Base-by-base conservation (phyloP, 805 yeast species). In the Cyberlindnera mississippiensis region DNA sequence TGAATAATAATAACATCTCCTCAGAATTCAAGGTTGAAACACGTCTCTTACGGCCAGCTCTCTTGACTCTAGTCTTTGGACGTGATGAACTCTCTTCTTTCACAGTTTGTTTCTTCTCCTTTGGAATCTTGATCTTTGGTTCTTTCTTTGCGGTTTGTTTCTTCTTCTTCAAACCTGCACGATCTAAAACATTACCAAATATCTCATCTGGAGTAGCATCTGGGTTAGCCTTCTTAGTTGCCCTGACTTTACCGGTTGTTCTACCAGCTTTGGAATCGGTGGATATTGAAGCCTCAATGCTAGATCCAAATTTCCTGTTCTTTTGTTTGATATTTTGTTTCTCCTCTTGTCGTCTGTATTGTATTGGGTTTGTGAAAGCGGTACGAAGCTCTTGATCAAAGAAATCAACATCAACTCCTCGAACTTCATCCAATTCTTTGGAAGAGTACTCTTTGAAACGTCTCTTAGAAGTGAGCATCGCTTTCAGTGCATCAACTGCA, bases 1-100 rank as follows among this genome's bases (percentile, higher is more conserved):
- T 71, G 50, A 79, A 75, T 30, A 88, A 64, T 2, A 29, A 8
- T 22, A 51, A 15, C 11, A 49, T 43, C 29, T 54, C 55, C 22
- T 42, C 48, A 18, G 51, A 49, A 16, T 40, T 45, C 28, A 57
- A 37, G 9, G 49, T 47, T 1, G 46, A 31, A 2, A 41, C 33
- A 7, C 49, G 53, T 40, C 60, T 49, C 41, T 51, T 56, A 15
- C 50, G 42, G 2, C 45, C 44, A 15, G 18, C n/a, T 4, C 42
- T 38, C 12, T 27, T 38, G 20, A 22, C 20, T 27, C 22, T 14
- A 7, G 16, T 34, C 29, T 22, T 20, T 13, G 37, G 37, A 22
- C 10, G 13, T 9, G 37, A 11, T 12, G 29, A 8, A 27, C 6
- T 24, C 19, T 14, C 12, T 33, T 24, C 26, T 28, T 10, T 28